Percentiles rank a stretch among this genome's conserved stretches.
phyloP scores from a whole-genome alignment of 2,329 filamentous ascomycete genomes.

The Nectriaceae sp. region DNA sequence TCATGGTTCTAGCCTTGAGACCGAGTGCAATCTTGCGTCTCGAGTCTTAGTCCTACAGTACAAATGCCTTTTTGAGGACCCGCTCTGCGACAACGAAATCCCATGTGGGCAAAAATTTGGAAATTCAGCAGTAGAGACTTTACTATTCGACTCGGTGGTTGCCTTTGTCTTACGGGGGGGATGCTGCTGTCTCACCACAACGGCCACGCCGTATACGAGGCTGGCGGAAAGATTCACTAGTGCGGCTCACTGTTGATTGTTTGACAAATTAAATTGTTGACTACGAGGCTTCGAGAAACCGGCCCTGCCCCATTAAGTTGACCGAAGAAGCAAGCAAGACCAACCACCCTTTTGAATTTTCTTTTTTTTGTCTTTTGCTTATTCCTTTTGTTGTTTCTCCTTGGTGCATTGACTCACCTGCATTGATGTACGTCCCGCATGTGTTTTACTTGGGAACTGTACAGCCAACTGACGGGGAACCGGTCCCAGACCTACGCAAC shows the following conservation, averaged over 20 bases:
- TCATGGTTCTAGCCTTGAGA: constrained; percentile 2
- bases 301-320: too few relatives aligned
- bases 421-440: constrained; percentile 16
- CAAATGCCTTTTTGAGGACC: background rate
- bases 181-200: constrained; percentile 17
- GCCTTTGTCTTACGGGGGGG: constrained; percentile 1
- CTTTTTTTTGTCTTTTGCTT: constrained; percentile 8
- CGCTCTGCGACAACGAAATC: background rate
- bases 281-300: constrained; percentile 16
- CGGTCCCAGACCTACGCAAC: constrained; percentile 6
- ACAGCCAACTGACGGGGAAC: constrained; percentile 18
- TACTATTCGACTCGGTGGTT: constrained; percentile 3
- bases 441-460: constrained; percentile 13
- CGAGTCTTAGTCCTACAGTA: constrained; percentile 1
- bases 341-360: constrained; percentile 2
- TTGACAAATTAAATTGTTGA: constrained; percentile 8
- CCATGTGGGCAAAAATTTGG: background rate
- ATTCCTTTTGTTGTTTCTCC: constrained; percentile 6
- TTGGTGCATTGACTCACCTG: constrained; percentile 15
- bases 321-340: constrained; percentile 4
- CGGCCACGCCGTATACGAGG: constrained; percentile 13
- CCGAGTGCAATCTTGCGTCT: constrained; percentile 7
- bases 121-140: background rate
- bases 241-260: background rate
- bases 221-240: constrained; percentile 17